These are phyloP conservation scores for Fraxinus ornus DNA, from an alignment of 305 asterid genomes.

Conservation along the genomic window DNA sequence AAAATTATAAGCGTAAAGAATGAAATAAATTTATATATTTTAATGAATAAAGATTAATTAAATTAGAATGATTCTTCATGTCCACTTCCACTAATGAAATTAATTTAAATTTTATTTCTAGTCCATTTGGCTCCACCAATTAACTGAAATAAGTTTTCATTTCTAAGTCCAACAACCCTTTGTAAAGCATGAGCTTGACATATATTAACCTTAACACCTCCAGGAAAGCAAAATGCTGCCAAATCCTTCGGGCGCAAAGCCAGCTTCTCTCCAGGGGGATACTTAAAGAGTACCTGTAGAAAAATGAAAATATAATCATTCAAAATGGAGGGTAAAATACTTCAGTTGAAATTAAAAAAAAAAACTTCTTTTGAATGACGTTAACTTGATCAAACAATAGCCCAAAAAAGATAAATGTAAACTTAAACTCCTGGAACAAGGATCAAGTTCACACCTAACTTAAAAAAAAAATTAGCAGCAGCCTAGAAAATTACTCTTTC, in stretches of 20 bases:
- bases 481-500: slow-evolving; percentile 4
- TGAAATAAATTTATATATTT: too few relatives aligned
- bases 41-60: not conserved
- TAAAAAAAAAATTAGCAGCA: slow-evolving; percentile 8
- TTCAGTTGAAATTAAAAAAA: slow-evolving; percentile 5
- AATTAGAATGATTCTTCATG: not conserved
- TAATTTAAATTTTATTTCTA: not conserved
- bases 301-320: slow-evolving; percentile 1
- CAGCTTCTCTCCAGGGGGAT: slow-evolving; percentile 83
- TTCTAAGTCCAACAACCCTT: not conserved
- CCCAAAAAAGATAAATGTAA: not conserved
- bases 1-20: not conserved
- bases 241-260: slow-evolving; percentile 68
- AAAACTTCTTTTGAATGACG: not conserved
- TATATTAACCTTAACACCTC: slow-evolving; percentile 75
- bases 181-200: not conserved
- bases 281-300: slow-evolving; percentile 66
- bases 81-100: not conserved
- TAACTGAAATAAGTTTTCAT: not conserved
- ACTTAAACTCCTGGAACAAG: not conserved
- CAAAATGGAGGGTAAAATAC: not conserved
- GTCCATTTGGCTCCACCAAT: not conserved
- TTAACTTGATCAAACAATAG: not conserved
- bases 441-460: slow-evolving; percentile 3
- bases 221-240: slow-evolving; percentile 95